phyloP scores from a whole-genome alignment of 192 early-diverging fungal genomes.

The Entrophospora sp. region DNA sequence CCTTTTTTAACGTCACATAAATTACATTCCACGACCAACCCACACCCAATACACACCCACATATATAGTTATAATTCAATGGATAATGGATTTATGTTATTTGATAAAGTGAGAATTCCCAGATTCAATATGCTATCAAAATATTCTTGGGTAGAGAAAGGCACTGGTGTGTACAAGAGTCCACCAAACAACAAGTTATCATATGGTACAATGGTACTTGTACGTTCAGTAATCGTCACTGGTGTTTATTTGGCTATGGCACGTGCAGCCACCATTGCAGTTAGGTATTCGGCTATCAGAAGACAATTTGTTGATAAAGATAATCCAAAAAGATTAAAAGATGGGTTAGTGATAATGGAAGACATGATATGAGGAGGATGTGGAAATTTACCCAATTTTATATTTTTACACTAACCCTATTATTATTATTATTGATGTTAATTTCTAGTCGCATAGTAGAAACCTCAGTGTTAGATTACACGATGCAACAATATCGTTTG shows the following conservation, averaged over 20 bases:
- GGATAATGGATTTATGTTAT: slow-evolving; percentile 81
- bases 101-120: slow-evolving; percentile 73
- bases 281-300: slow-evolving; percentile 62
- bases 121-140: slow-evolving; percentile 68
- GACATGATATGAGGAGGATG: no score
- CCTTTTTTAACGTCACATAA: no score
- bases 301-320: slow-evolving; percentile 63
- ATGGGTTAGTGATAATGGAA: slow-evolving; percentile 15
- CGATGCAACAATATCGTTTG: slow-evolving; percentile 69
- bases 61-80: slow-evolving; percentile 54
- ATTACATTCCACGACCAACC: no score
- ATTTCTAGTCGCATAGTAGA: slow-evolving; percentile 34
- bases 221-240: slow-evolving; percentile 69
- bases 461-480: slow-evolving; percentile 67
- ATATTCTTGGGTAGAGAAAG: slow-evolving; percentile 58
- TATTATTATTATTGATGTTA: no score
- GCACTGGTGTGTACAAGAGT: slow-evolving; percentile 58
- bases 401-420: no score
- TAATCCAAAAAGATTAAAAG: slow-evolving; percentile 34
- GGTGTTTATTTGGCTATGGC: slow-evolving; percentile 49
- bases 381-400: no score
- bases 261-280: slow-evolving; percentile 60
- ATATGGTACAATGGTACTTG: slow-evolving; percentile 80
- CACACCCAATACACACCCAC: no score
- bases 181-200: slow-evolving; percentile 74